A percentile compares a stretch with the other conserved stretches of the same genome.
phyloP scores from a whole-genome alignment of 129 eudicot species.

The Scalesia atractyloides region DNA sequence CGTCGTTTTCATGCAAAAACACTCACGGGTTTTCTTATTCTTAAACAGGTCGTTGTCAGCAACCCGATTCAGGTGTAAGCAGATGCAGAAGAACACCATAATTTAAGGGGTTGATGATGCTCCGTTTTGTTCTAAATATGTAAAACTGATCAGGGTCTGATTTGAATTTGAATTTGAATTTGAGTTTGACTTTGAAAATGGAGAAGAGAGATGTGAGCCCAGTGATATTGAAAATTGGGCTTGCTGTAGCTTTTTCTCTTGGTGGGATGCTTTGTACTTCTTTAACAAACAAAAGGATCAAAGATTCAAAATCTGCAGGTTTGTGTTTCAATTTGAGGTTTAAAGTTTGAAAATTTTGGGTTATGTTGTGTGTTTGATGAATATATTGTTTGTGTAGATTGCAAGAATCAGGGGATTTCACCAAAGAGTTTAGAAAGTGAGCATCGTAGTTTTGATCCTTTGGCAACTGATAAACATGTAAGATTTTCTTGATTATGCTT shows the following conservation, averaged over 20 bases:
- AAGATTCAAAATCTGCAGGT: slow-evolving; percentile 39
- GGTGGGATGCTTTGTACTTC: slow-evolving; percentile 5
- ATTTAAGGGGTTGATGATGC: background rate
- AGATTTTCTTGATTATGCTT: slow-evolving; percentile 20
- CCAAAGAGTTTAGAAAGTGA: slow-evolving; percentile 9
- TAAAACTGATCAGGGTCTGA: slow-evolving; percentile 11
- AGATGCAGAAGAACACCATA: background rate
- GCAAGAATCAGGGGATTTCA: slow-evolving; percentile 33
- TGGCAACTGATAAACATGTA: slow-evolving; percentile 40
- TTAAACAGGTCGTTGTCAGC: slow-evolving; percentile 4
- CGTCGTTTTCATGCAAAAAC: slow-evolving; percentile 11
- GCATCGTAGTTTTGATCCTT: slow-evolving; percentile 27
- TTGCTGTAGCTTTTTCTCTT: slow-evolving; percentile 24
- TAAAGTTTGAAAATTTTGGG: background rate
- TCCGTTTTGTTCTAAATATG: slow-evolving; percentile 8
- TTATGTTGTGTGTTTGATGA: background rate
- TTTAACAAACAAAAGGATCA: slow-evolving; percentile 46
- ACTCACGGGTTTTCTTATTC: slow-evolving; percentile 11
- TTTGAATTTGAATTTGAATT: background rate
- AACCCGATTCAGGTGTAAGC: slow-evolving; percentile 13
- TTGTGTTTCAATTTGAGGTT: background rate
- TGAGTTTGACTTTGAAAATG: slow-evolving; percentile 35
- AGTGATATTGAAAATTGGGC: slow-evolving; percentile 61
- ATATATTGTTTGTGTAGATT: slow-evolving; percentile 34
- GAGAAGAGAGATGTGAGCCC: slow-evolving; percentile 50